A percentile compares a stretch with the other conserved stretches of the same genome.
These are phyloP conservation scores for Tylopilus sp. DNA, from an alignment of 768 basidiomycete genomes.

Conservation along the genomic window DNA sequence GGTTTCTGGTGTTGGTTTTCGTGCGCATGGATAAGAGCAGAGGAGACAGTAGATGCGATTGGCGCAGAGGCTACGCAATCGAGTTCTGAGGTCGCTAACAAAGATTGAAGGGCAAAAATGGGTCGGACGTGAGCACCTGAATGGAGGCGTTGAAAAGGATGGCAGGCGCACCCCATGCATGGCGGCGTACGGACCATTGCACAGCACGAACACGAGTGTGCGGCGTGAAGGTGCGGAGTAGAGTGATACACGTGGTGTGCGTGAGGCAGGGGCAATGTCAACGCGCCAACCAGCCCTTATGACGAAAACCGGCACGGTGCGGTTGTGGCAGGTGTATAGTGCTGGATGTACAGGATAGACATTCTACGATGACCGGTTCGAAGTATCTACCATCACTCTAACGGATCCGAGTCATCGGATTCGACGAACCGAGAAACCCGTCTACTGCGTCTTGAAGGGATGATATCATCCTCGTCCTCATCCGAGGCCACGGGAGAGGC, in stretches of 20 bases:
- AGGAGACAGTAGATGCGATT: constrained; percentile 10
- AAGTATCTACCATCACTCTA: constrained; percentile 6
- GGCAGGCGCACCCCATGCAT: constrained; percentile 15
- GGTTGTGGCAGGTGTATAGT: too few relatives aligned
- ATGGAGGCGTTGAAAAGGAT: constrained; percentile 18
- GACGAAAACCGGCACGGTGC: too few relatives aligned
- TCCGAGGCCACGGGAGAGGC: constrained; percentile 3
- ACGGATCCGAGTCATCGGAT: constrained; percentile 23
- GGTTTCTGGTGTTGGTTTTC: constrained; percentile 22
- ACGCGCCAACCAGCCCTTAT: constrained; percentile 7
- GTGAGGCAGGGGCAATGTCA: constrained; percentile 16
- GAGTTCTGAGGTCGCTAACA: neutral
- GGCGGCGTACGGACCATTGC: constrained; percentile 4
- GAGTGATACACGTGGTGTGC: constrained; percentile 24
- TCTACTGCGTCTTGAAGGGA: neutral
- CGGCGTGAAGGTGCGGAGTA: constrained; percentile 19
- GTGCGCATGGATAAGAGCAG: constrained; percentile 22
- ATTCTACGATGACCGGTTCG: neutral
- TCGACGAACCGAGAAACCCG: constrained; percentile 7
- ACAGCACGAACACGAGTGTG: constrained; percentile 34
- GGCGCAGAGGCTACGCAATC: constrained; percentile 8
- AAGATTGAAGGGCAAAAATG: neutral
- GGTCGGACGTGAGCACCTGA: constrained; percentile 10
- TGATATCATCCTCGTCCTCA: constrained; percentile 6
- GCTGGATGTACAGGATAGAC: neutral